Conservation (phyloP, 768 basidiomycete species). For the Daedaleopsis nitida region DNA sequence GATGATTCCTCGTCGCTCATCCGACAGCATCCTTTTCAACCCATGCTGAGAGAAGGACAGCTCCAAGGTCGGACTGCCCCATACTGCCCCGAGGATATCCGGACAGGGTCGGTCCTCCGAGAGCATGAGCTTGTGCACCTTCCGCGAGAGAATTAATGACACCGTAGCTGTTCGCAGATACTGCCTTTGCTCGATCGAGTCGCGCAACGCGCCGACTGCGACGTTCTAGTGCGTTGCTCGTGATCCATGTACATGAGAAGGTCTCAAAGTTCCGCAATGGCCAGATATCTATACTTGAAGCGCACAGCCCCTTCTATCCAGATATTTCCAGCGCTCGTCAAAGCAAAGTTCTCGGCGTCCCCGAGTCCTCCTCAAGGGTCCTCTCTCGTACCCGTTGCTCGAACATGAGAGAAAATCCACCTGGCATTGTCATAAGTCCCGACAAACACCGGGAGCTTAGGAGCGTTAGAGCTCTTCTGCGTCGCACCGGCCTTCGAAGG, state of each 20-base stretch:
- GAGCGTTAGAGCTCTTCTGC: background rate
- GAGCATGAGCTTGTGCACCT: too few relatives aligned
- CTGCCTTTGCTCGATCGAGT: background rate
- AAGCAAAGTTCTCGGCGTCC: background rate
- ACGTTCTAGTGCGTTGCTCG: background rate
- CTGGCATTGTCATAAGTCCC: background rate
- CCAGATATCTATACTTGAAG: background rate
- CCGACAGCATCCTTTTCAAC: too few relatives aligned
- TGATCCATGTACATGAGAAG: background rate
- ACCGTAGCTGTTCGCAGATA: too few relatives aligned
- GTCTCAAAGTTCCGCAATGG: background rate
- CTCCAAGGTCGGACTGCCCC: too few relatives aligned
- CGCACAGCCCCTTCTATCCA: background rate
- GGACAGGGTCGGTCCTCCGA: too few relatives aligned
- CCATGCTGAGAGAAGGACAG: too few relatives aligned
- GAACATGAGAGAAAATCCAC: too few relatives aligned
- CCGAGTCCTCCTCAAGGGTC: background rate
- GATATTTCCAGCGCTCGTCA: background rate
- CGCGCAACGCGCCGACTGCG: background rate
- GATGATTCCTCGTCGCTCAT: too few relatives aligned
- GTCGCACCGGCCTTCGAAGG: background rate
- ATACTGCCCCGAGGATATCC: too few relatives aligned
- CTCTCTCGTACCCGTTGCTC: background rate
- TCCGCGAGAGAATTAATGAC: too few relatives aligned
- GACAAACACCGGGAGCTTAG: background rate